phyloP scores from a whole-genome alignment of 2,329 filamentous ascomycete genomes.

The Fusarium sp. region DNA sequence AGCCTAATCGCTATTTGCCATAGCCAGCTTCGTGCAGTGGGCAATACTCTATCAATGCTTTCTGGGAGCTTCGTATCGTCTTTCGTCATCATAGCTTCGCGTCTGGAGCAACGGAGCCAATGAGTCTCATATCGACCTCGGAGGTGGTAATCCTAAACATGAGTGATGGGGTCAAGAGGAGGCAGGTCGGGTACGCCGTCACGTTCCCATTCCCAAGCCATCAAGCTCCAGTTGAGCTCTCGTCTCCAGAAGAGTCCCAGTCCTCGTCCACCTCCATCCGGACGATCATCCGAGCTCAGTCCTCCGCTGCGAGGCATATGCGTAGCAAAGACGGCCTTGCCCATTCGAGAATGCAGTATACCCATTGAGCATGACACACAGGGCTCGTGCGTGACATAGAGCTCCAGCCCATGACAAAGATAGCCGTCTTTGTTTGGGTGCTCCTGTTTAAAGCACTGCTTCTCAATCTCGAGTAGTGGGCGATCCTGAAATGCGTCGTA shows the following conservation, averaged over 20 bases:
- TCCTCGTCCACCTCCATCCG: slow-evolving; percentile 67
- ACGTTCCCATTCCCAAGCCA: slow-evolving; percentile 80
- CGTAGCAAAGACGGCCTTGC: slow-evolving; percentile 81
- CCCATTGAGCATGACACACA: slow-evolving; percentile 98
- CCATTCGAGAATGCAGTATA: slow-evolving; percentile 91
- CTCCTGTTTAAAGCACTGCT: slow-evolving; percentile 69
- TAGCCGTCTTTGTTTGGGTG: slow-evolving; percentile 82
- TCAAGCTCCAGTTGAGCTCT: slow-evolving; percentile 86
- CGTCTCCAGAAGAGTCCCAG: slow-evolving; percentile 76
- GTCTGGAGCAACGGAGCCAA: slow-evolving; percentile 31
- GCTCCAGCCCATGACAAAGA: slow-evolving; percentile 90
- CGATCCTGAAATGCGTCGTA: slow-evolving; percentile 75
- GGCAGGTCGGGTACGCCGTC: slow-evolving; percentile 53
- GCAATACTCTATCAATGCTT: slow-evolving; percentile 35
- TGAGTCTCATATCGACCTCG: slow-evolving; percentile 52
- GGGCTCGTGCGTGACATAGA: slow-evolving; percentile 95
- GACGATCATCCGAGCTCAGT: slow-evolving; percentile 79
- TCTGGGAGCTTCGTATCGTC: slow-evolving; percentile 20
- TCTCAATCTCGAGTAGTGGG: slow-evolving; percentile 75
- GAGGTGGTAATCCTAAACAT: slow-evolving; percentile 61
- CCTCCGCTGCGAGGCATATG: slow-evolving; percentile 86
- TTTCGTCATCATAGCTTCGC: slow-evolving; percentile 15
- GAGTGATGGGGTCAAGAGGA: slow-evolving; percentile 60
- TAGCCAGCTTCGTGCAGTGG: slow-evolving; percentile 23
- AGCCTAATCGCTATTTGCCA: slow-evolving; percentile 11